Percentiles rank a stretch among this genome's conserved stretches.
Conservation (phyloP, 345 rosid genomes). For the Eucalyptus pauciflora region DNA sequence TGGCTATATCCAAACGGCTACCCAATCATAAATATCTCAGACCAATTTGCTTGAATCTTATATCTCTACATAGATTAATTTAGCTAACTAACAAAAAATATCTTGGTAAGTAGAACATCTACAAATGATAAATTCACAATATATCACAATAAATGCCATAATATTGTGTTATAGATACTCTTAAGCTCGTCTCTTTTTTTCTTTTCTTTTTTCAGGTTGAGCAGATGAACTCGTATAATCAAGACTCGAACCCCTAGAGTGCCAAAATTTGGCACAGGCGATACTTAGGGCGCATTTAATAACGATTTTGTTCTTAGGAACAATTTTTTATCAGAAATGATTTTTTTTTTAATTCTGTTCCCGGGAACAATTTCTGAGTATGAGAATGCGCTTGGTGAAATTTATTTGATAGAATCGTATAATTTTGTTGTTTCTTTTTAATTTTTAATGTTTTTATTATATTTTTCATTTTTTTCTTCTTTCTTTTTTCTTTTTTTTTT, state of each 20-base stretch:
- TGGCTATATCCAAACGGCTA: neutral
- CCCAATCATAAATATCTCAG: neutral
- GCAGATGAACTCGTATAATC: too few relatives aligned
- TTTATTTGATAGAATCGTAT: too few relatives aligned
- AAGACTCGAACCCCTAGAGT: too few relatives aligned
- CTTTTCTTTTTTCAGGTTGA: neutral
- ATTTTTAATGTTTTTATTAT: too few relatives aligned
- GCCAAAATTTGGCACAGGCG: too few relatives aligned
- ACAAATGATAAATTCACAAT: neutral
- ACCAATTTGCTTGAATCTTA: neutral
- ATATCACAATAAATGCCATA: neutral
- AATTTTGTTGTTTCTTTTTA: too few relatives aligned
- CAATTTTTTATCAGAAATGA: too few relatives aligned
- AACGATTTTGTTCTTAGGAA: fast-evolving
- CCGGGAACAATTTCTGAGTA: fast-evolving
- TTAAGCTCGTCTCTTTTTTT: neutral
- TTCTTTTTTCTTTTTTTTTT: too few relatives aligned
- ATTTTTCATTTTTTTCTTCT: too few relatives aligned
- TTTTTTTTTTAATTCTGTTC: too few relatives aligned
- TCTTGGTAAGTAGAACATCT: neutral
- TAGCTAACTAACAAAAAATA: neutral
- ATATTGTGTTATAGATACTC: neutral
- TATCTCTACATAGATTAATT: neutral
- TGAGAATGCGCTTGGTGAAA: too few relatives aligned
- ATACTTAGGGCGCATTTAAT: too few relatives aligned